Conservation (phyloP, 176 grass and related monocot species). For the Eragrostis nindensis region DNA sequence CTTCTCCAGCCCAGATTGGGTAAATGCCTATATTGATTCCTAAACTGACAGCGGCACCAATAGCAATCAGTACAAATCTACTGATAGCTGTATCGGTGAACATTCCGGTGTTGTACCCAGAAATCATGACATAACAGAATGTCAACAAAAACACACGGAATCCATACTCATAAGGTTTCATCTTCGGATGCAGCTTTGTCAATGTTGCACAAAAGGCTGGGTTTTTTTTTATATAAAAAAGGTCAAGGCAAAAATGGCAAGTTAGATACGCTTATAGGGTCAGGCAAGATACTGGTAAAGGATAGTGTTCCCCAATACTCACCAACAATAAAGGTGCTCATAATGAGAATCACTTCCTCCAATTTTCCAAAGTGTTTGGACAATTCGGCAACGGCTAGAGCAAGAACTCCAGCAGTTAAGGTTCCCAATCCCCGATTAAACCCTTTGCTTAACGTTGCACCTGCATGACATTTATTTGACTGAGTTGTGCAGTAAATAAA, state of each 20-base stretch:
- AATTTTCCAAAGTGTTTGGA: slow-evolving; percentile 45
- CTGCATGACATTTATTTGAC: slow-evolving; percentile 37
- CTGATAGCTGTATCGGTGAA: slow-evolving; percentile 71
- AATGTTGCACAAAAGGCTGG: slow-evolving; percentile 63
- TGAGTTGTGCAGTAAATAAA: neutral
- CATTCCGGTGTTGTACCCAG: slow-evolving; percentile 75
- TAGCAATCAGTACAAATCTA: slow-evolving; percentile 76
- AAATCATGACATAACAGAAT: slow-evolving; percentile 83
- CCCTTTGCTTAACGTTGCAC: slow-evolving; percentile 97
- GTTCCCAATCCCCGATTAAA: slow-evolving; percentile 83
- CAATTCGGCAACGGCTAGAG: slow-evolving; percentile 69
- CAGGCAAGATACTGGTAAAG: neutral
- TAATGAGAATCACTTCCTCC: slow-evolving; percentile 60
- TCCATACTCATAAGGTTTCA: slow-evolving; percentile 90
- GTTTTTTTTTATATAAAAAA: neutral
- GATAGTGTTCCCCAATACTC: slow-evolving; percentile 24
- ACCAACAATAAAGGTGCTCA: slow-evolving; percentile 74
- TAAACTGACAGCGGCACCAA: slow-evolving; percentile 72
- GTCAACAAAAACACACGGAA: slow-evolving; percentile 93
- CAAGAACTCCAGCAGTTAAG: slow-evolving; percentile 73
- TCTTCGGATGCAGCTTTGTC: slow-evolving; percentile 77
- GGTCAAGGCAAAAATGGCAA: neutral
- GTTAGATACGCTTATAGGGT: neutral
- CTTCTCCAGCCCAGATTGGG: slow-evolving; percentile 97
- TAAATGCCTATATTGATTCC: slow-evolving; percentile 83